Base-by-base conservation (phyloP, 1,284 basidiomycete species). In the Takashimella tepidaria region DNA sequence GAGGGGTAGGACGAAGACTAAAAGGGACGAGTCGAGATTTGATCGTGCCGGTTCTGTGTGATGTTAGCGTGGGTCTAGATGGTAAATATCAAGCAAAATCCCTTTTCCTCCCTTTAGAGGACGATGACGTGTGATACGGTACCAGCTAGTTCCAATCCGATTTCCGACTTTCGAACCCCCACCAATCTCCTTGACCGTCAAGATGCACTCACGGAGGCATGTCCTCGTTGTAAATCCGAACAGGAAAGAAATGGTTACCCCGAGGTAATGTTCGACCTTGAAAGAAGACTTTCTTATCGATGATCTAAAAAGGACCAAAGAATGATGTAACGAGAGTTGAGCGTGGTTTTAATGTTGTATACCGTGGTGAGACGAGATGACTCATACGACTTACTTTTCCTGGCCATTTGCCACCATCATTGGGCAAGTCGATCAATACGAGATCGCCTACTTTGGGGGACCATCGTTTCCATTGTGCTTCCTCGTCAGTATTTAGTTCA, bases 191-290 rank as follows among this genome's bases (percentile, higher is more conserved):
- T n/a, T n/a, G n/a, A n/a, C n/a, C n/a, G n/a, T n/a, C n/a, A n/a
- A n/a, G n/a, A n/a, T 2, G 13, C 5, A 63, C 69, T 53, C 47
- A 73, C 72, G 70, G 67, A 8, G 56, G 47, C 12, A 68, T 61
- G 11, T 56, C 49, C 20, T 70, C 65, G 25, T 54, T 53, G 49
- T 74, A 74, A 22, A 74, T 62, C 19, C 72, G 58, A 13, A 74
- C 63, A 11, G 67, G 60, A 51, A 66, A 70, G 56, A 70, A 74
- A 50, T 74, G 69, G 49, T 68, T 68, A 0, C 72, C 72, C 13
- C 70, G 53, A 0, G 72, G 70, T 3, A 66, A 54, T 1, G 68
- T 66, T 13, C 72, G 58, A 2, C 70, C 72, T 58, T 72, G 69
- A 37, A 68, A 69, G 59, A 68, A 69, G 2, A 47, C 49, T 45